Evolutionary conservation across 2,329 filamentous ascomycete species (phyloP), one percentile per base, ranked within the genome.

Genomic region (Pseudocercospora fuligena): DNA sequence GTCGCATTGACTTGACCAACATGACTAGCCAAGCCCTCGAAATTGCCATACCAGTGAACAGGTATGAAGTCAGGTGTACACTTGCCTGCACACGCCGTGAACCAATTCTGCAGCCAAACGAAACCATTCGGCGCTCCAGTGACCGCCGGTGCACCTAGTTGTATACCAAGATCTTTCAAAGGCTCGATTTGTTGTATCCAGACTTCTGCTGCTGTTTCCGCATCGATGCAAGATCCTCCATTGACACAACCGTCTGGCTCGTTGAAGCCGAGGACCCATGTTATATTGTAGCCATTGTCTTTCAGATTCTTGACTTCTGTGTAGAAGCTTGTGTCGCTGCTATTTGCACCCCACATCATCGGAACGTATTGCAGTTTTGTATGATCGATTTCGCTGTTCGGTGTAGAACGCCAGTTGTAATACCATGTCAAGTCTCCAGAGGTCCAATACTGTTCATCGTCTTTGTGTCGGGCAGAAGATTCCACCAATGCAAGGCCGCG

Each of bases 181-280:
- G 92, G 92, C 70, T 91, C 86, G 64, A 95, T 87, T 73, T 93
- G 88, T 47, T 83, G 82, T 33, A 90, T 87, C 91, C 91, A 95
- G 7, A 88, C 84, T 61, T 84, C 77, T 1, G 92, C 92, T 0
- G 92, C 92, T 1, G 80, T 76, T 8, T 81, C 76, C 0, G 90
- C 87, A 1, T 82, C 75, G 23, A 94, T 80, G 69, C 87, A 81
- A 69, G 87, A 90, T 3, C 60, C 56, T 47, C 90, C 90, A 8
- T 81, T 84, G 1, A 75, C 73, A 21, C 81, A 77, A 16, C 86
- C 87, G 74, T 94, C 90, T 0, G 92, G 92, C 76, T 95, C 92
- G 78, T 95, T 94, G 82, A 93, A 94, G 29, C 83, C 85, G n/a
- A 94, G 81, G 2, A 92, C 87, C 73, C 92, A 87, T 12, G 82